Base-by-base conservation (phyloP, 139 green algal species). In the Yamagishiella unicocca region DNA sequence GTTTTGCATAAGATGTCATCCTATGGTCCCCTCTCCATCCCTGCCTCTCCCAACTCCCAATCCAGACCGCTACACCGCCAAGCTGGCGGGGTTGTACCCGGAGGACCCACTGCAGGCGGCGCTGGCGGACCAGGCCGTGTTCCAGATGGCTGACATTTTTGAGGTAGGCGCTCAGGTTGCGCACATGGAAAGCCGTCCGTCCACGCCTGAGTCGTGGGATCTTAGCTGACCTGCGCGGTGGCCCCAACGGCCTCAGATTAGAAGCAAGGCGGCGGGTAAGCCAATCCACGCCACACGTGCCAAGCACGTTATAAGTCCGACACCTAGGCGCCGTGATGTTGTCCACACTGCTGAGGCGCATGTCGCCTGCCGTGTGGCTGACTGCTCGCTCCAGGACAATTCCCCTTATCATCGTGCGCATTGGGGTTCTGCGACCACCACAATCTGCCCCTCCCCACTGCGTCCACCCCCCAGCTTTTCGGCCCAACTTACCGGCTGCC, bases 1-100 rank as follows among this genome's bases (percentile, higher is more conserved):
- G n/a, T n/a, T n/a, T n/a, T n/a, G n/a, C n/a, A n/a, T n/a, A n/a
- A n/a, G n/a, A n/a, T n/a, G n/a, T n/a, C n/a, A n/a, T n/a, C n/a
- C n/a, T n/a, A n/a, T n/a, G 68, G 19, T 33, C 37, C 12, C 38
- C 17, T 31, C 29, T 64, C 31, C 29, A 12, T 42, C 17, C 88
- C 31, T 66, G 80, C 64, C 29, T 43, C 27, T 45, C 66, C 86
- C 22, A 78, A 40, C n/a, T 33, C 64, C 64, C 64, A 29, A 5
- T 3, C 83, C 55, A 87, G 89, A 90, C 37, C 89, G 85, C 74
- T 92, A 92, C 73, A 75, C 50, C 6, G 89, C 89, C 46, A 90
- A 89, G 76, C 67, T 92, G 75, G 74, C 85, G 9, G 89, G 86
- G 1, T 66, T 89, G 22, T 90, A 90, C 79, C 89, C 89, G n/a